Evolutionary conservation across 1,284 basidiomycete genomes (phyloP).

Genomic region (Cutaneotrichosporon curvatum): DNA sequence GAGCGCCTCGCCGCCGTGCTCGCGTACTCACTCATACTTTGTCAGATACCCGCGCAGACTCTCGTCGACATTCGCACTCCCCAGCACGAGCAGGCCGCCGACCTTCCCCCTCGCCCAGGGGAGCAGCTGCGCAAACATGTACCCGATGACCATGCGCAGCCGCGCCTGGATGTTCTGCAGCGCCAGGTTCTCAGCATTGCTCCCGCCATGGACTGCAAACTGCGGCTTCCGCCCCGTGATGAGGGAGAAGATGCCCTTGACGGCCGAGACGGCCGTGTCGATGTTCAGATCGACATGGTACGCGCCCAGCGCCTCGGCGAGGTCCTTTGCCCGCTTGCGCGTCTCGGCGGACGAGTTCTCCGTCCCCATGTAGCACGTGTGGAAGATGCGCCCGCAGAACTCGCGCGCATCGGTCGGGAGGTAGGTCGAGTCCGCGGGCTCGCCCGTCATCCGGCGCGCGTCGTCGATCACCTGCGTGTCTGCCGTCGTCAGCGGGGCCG

Average conservation of each 20-base stretch:
- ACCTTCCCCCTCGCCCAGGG: slow-evolving; percentile 81
- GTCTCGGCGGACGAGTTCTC: slow-evolving; percentile 90
- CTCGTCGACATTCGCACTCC: slow-evolving; percentile 97
- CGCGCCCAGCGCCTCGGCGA: slow-evolving; percentile 84
- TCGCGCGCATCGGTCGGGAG: slow-evolving; percentile 78
- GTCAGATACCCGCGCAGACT: slow-evolving; percentile 94
- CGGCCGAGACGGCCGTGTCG: slow-evolving; percentile 80
- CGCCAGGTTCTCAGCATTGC: slow-evolving; percentile 83
- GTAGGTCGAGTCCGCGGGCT: slow-evolving; percentile 70
- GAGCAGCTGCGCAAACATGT: slow-evolving; percentile 91
- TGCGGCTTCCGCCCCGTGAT: slow-evolving; percentile 76
- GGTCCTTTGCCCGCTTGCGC: slow-evolving; percentile 71
- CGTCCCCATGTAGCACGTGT: slow-evolving; percentile 99
- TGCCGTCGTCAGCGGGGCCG: slow-evolving; percentile 29
- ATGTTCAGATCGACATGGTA: slow-evolving; percentile 96
- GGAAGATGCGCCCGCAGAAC: slow-evolving; percentile 80
- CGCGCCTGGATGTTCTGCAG: slow-evolving; percentile 97
- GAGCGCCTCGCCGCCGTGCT: no score
- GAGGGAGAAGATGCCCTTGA: slow-evolving; percentile 72
- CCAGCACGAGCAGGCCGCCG: slow-evolving; percentile 86
- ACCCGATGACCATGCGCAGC: slow-evolving; percentile 91
- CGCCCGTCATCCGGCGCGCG: slow-evolving; percentile 79
- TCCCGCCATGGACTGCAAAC: slow-evolving; percentile 84
- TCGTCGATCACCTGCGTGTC: slow-evolving; percentile 85
- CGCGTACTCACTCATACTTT: slow-evolving; percentile 82